A percentile compares a stretch with the other conserved stretches of the same genome.
phyloP scores from a whole-genome alignment of 2,329 filamentous ascomycete genomes.

The Colletotrichum sublineola region DNA sequence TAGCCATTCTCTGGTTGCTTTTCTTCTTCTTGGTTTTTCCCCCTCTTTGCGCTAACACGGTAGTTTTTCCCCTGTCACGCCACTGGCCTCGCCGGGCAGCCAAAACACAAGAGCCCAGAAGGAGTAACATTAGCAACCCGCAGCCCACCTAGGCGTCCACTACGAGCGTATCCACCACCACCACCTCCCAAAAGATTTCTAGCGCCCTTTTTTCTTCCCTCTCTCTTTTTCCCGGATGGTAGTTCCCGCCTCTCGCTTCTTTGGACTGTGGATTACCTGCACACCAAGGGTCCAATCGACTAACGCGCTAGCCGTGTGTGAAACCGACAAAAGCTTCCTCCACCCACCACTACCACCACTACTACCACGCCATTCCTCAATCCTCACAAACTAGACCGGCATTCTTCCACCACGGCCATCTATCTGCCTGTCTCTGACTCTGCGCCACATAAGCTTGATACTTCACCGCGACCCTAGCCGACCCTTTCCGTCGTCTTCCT shows the following conservation, averaged over 20 bases:
- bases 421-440: not conserved
- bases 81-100: constrained; percentile 33
- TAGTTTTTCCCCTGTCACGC: constrained; percentile 32
- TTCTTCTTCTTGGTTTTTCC: not conserved
- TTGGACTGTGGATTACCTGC: not conserved
- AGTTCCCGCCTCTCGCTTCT: not conserved
- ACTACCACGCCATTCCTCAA: constrained; percentile 19
- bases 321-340: constrained; percentile 41
- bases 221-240: not conserved
- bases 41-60: constrained; percentile 18
- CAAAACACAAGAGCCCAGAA: constrained; percentile 16
- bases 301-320: constrained; percentile 7
- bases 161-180: constrained; percentile 5
- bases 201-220: constrained; percentile 26
- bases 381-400: constrained; percentile 1
- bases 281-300: constrained; percentile 17
- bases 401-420: constrained; percentile 21
- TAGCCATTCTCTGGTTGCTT: not conserved
- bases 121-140: constrained; percentile 37
- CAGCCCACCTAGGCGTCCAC: constrained; percentile 37
- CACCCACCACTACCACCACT: constrained; percentile 25
- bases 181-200: constrained; percentile 7
- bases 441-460: not conserved
- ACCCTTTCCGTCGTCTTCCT: not conserved
- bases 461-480: constrained; percentile 14